Percentiles rank a stretch among this genome's conserved stretches.
Evolutionary conservation across 2,329 filamentous ascomycete species (phyloP).

Genomic region (Sclerotinia minor): DNA sequence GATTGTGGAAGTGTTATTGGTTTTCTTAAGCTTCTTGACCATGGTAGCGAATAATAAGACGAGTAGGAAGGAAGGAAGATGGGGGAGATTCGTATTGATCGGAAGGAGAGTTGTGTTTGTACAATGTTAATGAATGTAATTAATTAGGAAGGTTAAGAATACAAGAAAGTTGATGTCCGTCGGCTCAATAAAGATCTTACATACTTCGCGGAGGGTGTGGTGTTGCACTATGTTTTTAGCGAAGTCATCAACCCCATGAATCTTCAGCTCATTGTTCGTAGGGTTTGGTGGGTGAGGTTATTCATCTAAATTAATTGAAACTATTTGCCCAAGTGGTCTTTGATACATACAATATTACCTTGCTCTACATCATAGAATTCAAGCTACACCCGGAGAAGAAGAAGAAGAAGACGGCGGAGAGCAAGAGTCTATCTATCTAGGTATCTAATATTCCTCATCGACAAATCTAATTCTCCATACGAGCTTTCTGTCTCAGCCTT

Average conservation of each 20-base stretch:
- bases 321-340: background rate
- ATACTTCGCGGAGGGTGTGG: too few relatives aligned
- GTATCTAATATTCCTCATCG: background rate
- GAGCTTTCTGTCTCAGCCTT: slow-evolving; percentile 20
- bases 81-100: slow-evolving; percentile 14
- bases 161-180: background rate
- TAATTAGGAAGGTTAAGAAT: too few relatives aligned
- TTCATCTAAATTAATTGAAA: background rate
- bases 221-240: too few relatives aligned
- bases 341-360: too few relatives aligned
- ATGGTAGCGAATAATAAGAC: slow-evolving; percentile 29
- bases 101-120: background rate
- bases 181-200: too few relatives aligned
- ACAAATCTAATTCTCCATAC: background rate
- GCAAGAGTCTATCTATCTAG: too few relatives aligned
- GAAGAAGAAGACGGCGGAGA: too few relatives aligned
- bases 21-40: slow-evolving; percentile 35
- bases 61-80: slow-evolving; percentile 19
- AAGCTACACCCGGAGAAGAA: too few relatives aligned
- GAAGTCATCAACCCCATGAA: background rate
- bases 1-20: slow-evolving; percentile 21
- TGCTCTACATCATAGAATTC: too few relatives aligned
- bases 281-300: too few relatives aligned
- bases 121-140: background rate
- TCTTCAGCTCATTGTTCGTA: background rate